Evolutionary conservation across 768 basidiomycete species (phyloP).

Genomic region (Dentipellis sp.): DNA sequence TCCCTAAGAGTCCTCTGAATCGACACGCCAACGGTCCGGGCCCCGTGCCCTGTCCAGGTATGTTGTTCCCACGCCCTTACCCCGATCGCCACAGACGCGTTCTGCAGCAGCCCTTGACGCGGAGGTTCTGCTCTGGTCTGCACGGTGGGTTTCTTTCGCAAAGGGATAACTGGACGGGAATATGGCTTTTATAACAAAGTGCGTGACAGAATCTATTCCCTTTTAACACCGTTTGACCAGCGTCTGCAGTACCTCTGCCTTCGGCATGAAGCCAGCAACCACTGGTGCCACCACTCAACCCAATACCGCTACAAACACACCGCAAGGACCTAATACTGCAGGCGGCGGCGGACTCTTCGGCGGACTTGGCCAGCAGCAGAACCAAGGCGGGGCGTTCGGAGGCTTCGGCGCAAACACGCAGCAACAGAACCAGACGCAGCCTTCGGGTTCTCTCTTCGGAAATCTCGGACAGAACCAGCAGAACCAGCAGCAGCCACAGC

Average conservation of each 20-base stretch:
- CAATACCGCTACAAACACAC: background rate
- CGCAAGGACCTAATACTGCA: background rate
- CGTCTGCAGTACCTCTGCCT: slow-evolving; percentile 20
- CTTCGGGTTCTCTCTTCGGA: slow-evolving; percentile 19
- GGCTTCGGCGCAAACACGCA: slow-evolving; percentile 14
- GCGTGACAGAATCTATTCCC: too few species aligned
- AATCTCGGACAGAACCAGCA: slow-evolving; percentile 15
- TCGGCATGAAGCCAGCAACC: slow-evolving; percentile 30
- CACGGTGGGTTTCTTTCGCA: too few species aligned
- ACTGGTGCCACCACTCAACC: slow-evolving; percentile 7
- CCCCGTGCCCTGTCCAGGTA: background rate
- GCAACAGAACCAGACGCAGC: slow-evolving; percentile 21
- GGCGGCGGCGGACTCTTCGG: background rate
- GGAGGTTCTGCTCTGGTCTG: too few species aligned
- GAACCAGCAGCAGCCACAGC: slow-evolving; percentile 15
- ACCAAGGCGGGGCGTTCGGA: background rate
- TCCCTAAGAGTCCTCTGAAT: background rate
- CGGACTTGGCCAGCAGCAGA: background rate
- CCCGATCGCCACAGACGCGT: background rate
- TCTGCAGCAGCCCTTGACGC: too few species aligned
- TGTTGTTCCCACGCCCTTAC: background rate
- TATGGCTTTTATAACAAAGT: too few species aligned
- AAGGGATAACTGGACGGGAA: too few species aligned
- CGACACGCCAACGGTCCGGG: background rate
- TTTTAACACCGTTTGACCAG: too few species aligned